Base-by-base conservation (phyloP, 768 basidiomycete species). In the Rhodocollybia butyracea region DNA sequence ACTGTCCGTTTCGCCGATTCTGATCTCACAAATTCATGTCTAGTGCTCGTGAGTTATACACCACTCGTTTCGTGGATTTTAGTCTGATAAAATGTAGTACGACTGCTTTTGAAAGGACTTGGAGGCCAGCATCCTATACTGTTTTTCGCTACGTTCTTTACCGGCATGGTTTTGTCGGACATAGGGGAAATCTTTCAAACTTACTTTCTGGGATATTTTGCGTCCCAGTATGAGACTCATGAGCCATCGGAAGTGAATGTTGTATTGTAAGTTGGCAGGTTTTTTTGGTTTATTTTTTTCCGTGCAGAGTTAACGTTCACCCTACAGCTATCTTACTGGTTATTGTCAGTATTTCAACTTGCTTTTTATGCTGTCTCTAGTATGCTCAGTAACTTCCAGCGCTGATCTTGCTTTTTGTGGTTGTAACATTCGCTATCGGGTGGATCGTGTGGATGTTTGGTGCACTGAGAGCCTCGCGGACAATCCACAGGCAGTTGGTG, bases 401-500 rank as follows among this genome's bases (percentile, higher is more conserved):
- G 24, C 36, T 69, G 2, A 60, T 82, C 15, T 57, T 81, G 21
- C 40, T 76, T 0, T 32, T 58, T 27, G 64, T 64, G 2, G 42
- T 73, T 24, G 24, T 66, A 0, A 22, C 69, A 7, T 83, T 75
- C 65, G 58, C 65, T 3, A 15, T 60, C 7, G 74, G 66, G 1
- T 72, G 64, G 27, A 57, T 71, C 17, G 51, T 76, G 7, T 85
- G 76, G 61, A 68, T 79, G n/a, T 68, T 67, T 38, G 85, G 83
- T 2, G 61, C 71, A 2, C 61, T 84, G 47, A 70, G 81, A 52
- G 86, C 85, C 2, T 84, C 84, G 3, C 71, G 75, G 54, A 64
- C 57, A 6, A 80, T 89, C 12, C 85, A 88, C 61, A 62, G 63
- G 22, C 66, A 73, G 55, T 73, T 89, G 1, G 58, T 87, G 3